phyloP scores from a whole-genome alignment of 2,329 filamentous ascomycete genomes.

The Sporothrix dimorphospora region DNA sequence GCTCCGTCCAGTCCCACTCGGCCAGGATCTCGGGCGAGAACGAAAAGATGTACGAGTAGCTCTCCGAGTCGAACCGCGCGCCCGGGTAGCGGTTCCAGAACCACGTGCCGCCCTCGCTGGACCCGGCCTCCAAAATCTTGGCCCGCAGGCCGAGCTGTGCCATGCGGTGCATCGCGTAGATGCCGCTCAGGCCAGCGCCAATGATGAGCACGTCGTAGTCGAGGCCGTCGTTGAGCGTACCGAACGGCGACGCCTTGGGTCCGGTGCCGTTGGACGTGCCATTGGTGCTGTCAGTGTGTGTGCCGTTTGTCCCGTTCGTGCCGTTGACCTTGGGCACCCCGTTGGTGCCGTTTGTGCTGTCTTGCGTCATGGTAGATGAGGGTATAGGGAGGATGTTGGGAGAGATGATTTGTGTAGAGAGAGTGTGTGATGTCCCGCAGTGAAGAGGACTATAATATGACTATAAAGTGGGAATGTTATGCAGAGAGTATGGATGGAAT shows the following conservation, averaged over 20 bases:
- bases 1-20: constrained; percentile 50
- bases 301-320: neutral
- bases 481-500: neutral
- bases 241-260: neutral
- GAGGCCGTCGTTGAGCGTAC: constrained; percentile 31
- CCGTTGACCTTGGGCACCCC: neutral
- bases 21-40: constrained; percentile 44
- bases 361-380: constrained; percentile 13
- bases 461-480: neutral
- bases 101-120: constrained; percentile 52
- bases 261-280: neutral
- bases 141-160: constrained; percentile 44
- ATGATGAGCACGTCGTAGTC: constrained; percentile 46
- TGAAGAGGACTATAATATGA: neutral
- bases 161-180: constrained; percentile 48
- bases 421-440: neutral
- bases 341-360: constrained; percentile 17
- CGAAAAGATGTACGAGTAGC: constrained; percentile 43
- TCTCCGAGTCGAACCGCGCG: constrained; percentile 45
- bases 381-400: neutral
- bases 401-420: neutral
- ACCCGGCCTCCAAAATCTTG: constrained; percentile 47
- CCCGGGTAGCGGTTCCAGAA: constrained; percentile 51
- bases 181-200: constrained; percentile 47
- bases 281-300: neutral